Conservation (phyloP, 495 filamentous ascomycete genomes). For the Aspergillus diversus region DNA sequence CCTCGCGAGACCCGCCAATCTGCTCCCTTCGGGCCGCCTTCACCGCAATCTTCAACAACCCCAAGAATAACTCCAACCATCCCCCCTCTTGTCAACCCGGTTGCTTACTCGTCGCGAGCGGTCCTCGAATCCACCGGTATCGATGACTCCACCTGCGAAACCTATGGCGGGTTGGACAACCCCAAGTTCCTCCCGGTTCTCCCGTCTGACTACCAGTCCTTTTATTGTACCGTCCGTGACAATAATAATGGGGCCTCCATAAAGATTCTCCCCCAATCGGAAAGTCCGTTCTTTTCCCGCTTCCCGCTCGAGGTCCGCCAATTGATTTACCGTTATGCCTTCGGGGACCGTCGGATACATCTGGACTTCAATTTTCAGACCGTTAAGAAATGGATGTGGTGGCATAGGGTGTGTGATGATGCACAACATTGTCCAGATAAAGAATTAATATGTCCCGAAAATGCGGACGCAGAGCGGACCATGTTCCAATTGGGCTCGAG, state of each 20-base stretch:
- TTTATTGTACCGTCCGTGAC: not conserved
- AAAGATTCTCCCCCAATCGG: constrained; percentile 2
- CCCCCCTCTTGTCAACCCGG: constrained; percentile 1
- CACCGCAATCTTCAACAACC: not conserved
- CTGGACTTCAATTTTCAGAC: constrained; percentile 16
- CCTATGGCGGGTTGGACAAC: not conserved
- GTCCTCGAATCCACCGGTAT: constrained; percentile 15
- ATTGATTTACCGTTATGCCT: constrained; percentile 13
- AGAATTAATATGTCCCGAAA: constrained; percentile 18
- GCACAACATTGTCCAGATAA: constrained; percentile 9
- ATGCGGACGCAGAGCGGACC: constrained; percentile 16
- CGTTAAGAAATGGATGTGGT: constrained; percentile 13
- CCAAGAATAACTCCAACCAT: not conserved
- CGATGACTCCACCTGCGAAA: constrained; percentile 7
- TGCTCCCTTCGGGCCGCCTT: not conserved
- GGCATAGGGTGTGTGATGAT: constrained; percentile 22
- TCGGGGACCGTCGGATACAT: constrained; percentile 18
- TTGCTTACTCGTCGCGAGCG: constrained; percentile 18
- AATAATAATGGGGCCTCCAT: not conserved
- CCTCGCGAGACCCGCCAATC: not conserved
- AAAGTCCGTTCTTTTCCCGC: constrained; percentile 17
- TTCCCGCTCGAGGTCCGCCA: constrained; percentile 18
- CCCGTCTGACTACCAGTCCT: not conserved
- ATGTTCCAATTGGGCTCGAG: constrained; percentile 13
- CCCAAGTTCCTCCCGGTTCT: constrained; percentile 11